Evolutionary conservation across 768 basidiomycete genomes (phyloP), one percentile per base, ranked within the genome.

Genomic region (Floccularia luteovirens): DNA sequence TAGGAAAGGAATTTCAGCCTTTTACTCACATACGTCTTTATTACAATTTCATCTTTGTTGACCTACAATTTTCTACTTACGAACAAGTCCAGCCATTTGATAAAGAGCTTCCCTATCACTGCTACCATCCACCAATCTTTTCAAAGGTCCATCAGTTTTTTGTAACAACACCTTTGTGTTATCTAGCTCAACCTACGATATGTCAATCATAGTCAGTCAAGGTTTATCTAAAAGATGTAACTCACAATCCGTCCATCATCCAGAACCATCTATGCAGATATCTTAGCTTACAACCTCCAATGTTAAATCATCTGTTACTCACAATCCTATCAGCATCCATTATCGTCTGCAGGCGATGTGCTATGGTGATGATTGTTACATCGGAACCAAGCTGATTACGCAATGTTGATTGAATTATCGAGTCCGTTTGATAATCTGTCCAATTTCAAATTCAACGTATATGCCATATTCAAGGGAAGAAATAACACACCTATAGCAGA

Each of bases 391-490:
- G 74, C 49, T 81, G 77, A 41, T 71, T 64, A n/a, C 81, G 66
- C 40, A 85, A 75, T 1, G 82, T 77, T 20, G 69, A 62, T 50
- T 85, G 82, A 39, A 84, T 82, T 51, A 78, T 72, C 2, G 72
- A 60, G 47, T 83, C 82, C 13, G 81, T 81, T 40, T 67, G 64
- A 44, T 71, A 69, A 53, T 79, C 76, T 60, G 19, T 16, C 43
- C 12, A 28, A 19, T 20, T 32, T 10, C 24, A 36, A 6, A 28
- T 22, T 25, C 14, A 13, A 39, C 23, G 31, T 46, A 76, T 73
- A 0, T 27, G 4, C 17, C 24, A 24, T 31, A 36, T 8, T 74
- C 72, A 27, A 75, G 22, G 4, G 10, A 8, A 38, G 24, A 13
- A 11, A 3, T 10, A 37, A 39, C 57, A 14, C 40, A 73, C 72